These are phyloP conservation scores for Aphanomyces stellatus DNA, from an alignment of 352 stramenopile genomes.

Conservation along the genomic window DNA sequence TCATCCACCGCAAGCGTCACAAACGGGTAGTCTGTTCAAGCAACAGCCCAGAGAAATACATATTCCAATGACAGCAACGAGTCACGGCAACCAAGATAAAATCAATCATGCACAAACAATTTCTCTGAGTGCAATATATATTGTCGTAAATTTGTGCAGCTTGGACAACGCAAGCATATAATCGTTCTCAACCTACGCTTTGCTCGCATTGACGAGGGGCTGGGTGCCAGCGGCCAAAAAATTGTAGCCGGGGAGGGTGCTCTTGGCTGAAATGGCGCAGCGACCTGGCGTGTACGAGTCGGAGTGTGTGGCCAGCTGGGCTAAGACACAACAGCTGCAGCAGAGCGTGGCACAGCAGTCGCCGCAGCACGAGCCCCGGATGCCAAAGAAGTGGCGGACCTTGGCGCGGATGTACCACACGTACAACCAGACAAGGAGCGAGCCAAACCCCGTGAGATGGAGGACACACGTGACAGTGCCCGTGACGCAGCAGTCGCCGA, in stretches of 20 bases:
- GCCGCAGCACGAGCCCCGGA: not conserved
- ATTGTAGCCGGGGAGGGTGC: conserved; percentile 20
- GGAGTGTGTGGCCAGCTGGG: conserved; percentile 28
- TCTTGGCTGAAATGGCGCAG: conserved; percentile 17
- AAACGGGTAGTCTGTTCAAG: too few relatives aligned
- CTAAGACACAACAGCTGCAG: conserved; percentile 26
- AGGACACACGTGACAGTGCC: not conserved
- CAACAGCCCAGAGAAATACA: too few relatives aligned
- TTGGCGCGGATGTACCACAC: conserved; percentile 15
- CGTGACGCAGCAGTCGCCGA: conserved; percentile 11
- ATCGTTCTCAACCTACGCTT: too few relatives aligned
- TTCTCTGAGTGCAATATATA: too few relatives aligned
- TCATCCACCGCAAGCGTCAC: too few relatives aligned
- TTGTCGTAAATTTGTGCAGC: too few relatives aligned
- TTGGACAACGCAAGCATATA: too few relatives aligned
- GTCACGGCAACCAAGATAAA: too few relatives aligned
- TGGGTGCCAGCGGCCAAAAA: not conserved
- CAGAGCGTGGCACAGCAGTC: conserved; percentile 19
- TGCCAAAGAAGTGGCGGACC: conserved; percentile 4
- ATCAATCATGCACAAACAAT: too few relatives aligned
- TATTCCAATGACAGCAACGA: too few relatives aligned
- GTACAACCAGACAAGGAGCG: conserved; percentile 9
- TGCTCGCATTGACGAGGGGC: too few relatives aligned
- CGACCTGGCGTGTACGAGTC: conserved; percentile 24
- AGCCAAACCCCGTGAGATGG: not conserved